Conservation (phyloP, 768 basidiomycete species). For the Trichaptum fuscoviolaceum region DNA sequence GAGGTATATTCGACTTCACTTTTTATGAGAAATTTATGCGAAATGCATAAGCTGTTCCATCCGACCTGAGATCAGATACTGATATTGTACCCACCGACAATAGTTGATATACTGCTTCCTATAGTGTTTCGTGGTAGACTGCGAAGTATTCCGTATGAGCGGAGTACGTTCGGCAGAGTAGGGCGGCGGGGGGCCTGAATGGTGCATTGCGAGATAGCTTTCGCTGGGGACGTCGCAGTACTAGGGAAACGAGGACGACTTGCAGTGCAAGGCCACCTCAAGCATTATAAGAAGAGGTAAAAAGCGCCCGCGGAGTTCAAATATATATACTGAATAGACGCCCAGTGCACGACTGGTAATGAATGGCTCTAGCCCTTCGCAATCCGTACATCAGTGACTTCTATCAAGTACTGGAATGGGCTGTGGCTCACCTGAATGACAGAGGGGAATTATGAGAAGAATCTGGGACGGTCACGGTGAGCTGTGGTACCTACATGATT, state of each 20-base stretch:
- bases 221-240: background rate
- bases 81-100: background rate
- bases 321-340: no score
- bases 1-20: background rate
- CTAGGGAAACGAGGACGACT: background rate
- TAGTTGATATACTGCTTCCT: background rate
- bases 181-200: background rate
- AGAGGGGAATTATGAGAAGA: no score
- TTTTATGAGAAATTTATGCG: background rate
- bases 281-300: background rate
- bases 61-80: no score
- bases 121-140: background rate
- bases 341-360: no score
- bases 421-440: no score
- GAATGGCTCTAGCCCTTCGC: no score
- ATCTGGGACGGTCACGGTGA: no score
- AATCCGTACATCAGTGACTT: no score
- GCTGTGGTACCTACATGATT: no score
- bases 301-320: no score
- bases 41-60: background rate
- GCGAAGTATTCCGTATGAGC: background rate
- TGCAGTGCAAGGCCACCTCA: background rate
- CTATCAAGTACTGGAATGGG: no score
- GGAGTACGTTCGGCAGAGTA: background rate
- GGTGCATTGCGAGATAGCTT: background rate